A percentile compares a stretch with the other conserved stretches of the same genome.
phyloP scores from a whole-genome alignment of 129 eudicot species.

The Flaveria brownii region DNA sequence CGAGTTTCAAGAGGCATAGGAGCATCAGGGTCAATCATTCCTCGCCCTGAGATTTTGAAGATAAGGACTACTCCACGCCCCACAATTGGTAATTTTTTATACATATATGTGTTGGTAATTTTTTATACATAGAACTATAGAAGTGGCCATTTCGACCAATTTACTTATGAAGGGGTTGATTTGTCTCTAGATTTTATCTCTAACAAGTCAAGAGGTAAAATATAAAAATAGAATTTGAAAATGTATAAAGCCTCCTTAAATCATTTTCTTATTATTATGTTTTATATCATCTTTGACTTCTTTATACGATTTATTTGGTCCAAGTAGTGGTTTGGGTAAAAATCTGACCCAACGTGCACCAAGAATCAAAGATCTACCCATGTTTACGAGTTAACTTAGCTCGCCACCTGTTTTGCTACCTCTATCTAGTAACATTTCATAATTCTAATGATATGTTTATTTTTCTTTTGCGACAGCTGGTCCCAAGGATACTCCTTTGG shows the following conservation, averaged over 20 bases:
- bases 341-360: neutral
- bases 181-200: neutral
- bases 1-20: conserved; percentile 88
- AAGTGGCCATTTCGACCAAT: neutral
- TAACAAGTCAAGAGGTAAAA: neutral
- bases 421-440: neutral
- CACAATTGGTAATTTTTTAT: conserved; percentile 52
- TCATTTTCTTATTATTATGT: neutral
- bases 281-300: neutral
- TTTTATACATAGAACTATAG: neutral
- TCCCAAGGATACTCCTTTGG: conserved; percentile 85
- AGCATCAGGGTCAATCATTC: conserved; percentile 84
- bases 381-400: no score
- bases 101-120: neutral
- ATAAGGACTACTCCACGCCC: conserved; percentile 87
- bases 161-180: neutral
- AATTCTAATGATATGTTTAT: neutral
- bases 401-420: neutral
- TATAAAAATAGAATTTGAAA: neutral
- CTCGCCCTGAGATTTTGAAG: conserved; percentile 93
- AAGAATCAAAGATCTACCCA: neutral
- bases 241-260: neutral
- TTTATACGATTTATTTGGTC: no score
- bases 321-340: no score
- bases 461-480: conserved; percentile 63